Percentiles rank a stretch among this genome's conserved stretches.
Conservation (phyloP, 257 asterid species). For the Ballota nigra region DNA sequence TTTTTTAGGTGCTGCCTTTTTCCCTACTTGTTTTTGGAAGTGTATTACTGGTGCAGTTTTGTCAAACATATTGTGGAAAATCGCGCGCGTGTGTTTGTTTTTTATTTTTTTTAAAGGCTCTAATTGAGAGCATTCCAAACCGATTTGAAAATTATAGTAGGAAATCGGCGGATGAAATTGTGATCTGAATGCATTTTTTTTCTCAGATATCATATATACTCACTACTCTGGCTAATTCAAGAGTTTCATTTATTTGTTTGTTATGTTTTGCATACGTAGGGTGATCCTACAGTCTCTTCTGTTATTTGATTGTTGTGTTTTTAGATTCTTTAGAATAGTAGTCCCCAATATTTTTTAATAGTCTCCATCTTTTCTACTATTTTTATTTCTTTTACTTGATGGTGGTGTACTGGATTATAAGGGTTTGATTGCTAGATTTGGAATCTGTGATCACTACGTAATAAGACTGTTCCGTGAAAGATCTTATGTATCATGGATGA, state of each 20-base stretch:
- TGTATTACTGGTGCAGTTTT: not conserved
- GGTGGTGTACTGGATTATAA: not conserved
- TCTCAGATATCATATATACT: not conserved
- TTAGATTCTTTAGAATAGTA: not conserved
- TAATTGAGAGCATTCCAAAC: not conserved
- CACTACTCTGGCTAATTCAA: not conserved
- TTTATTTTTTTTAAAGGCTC: not conserved
- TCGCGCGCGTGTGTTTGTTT: not conserved
- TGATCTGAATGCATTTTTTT: not conserved
- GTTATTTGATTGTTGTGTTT: not conserved
- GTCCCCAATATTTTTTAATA: not conserved
- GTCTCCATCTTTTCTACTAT: not conserved
- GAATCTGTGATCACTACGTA: not conserved
- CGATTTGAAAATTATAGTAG: not conserved
- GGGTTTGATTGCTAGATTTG: not conserved
- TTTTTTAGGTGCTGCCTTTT: not conserved
- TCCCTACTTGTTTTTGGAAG: not conserved
- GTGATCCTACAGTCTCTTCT: not conserved
- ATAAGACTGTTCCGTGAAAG: not conserved
- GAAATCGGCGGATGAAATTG: not conserved
- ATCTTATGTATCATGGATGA: not conserved
- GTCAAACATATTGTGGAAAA: not conserved
- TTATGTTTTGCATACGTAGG: not conserved
- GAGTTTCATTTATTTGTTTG: not conserved
- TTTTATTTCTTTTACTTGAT: not conserved